Evolutionary conservation across 192 early-diverging fungal genomes (phyloP), one percentile per base, ranked within the genome.

Genomic region (Rhizophagus prolifer): DNA sequence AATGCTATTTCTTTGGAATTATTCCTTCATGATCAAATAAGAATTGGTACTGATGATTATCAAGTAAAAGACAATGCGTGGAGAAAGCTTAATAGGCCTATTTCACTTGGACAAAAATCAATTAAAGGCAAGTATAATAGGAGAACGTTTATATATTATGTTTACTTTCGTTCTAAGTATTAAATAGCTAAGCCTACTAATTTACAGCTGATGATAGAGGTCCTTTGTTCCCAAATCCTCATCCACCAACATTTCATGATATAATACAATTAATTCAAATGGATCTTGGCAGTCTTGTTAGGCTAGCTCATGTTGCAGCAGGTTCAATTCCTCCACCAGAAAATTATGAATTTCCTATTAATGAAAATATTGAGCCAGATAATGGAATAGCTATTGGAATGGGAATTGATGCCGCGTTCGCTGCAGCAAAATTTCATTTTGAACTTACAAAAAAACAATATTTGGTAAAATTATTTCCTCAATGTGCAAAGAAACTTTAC

Each of bases 401-500:
- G 28, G 83, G 87, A 13, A 88, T 90, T 74, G 87, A 89, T 80
- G 84, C 86, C 14, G 88, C 88, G 14, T 80, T 85, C 28, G 84
- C 84, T 2, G 82, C 88, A 30, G 85, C 90, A 21, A 82, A 85
- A 34, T 90, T 91, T 74, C 87, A 94, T 82, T 95, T 92, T 85
- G 81, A 90, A n/a, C 82, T 93, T 25, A 87, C 95, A 76, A 86
- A 86, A 60, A 86, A 86, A 21, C 79, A 85, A 58, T 94, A 94
- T 72, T 81, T 95, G 6, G 79, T 85, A 23, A 85, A 90, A 68
- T 84, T 95, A 28, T 92, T 95, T 76, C 94, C 94, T 19, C 78
- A 79, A 16, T 82, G 90, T 25, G 82, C 91, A 6, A 80, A 84
- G 50, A 80, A 75, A 16, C 65, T 86, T 19, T 81, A 84, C 3